These are phyloP conservation scores for Aspergillus ochraceoroseus DNA, from an alignment of 2,329 filamentous ascomycete genomes.

Conservation along the genomic window DNA sequence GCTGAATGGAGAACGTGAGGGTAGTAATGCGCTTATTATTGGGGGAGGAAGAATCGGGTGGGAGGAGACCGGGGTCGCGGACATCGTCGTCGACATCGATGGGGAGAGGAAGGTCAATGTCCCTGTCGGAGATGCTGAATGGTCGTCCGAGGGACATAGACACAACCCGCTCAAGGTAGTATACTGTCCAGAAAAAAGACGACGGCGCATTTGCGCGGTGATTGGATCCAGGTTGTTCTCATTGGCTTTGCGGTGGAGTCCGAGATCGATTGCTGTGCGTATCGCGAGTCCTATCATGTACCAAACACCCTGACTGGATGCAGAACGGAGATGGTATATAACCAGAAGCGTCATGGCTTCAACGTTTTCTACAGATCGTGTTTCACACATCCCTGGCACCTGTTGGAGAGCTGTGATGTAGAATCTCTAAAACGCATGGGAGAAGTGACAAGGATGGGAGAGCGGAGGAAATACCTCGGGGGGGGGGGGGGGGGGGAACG, in stretches of 20 bases:
- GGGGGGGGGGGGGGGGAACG: too few species aligned
- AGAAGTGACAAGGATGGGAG: neutral
- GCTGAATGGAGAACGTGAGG: constrained; percentile 43
- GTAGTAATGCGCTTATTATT: constrained; percentile 30
- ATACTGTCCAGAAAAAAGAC: constrained; percentile 52
- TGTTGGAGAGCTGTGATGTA: constrained; percentile 50
- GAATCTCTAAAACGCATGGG: constrained; percentile 33
- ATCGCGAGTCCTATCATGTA: constrained; percentile 54
- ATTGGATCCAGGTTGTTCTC: constrained; percentile 42
- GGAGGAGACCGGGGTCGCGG: constrained; percentile 34
- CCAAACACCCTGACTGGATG: constrained; percentile 51
- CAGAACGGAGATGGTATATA: constrained; percentile 50
- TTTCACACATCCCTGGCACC: constrained; percentile 47
- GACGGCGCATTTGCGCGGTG: constrained; percentile 44
- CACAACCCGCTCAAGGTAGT: constrained; percentile 48
- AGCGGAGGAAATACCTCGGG: constrained; percentile 37
- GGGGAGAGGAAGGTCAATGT: constrained; percentile 50
- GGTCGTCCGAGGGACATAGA: constrained; percentile 50
- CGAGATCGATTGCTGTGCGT: constrained; percentile 51
- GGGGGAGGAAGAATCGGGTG: constrained; percentile 27
- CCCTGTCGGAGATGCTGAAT: constrained; percentile 49
- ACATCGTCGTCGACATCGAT: constrained; percentile 44
- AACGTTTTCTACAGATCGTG: constrained; percentile 49
- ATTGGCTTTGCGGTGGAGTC: constrained; percentile 48
- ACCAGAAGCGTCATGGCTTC: constrained; percentile 51